phyloP scores from a whole-genome alignment of 2,329 filamentous ascomycete genomes.

The Neurospora crassa region DNA sequence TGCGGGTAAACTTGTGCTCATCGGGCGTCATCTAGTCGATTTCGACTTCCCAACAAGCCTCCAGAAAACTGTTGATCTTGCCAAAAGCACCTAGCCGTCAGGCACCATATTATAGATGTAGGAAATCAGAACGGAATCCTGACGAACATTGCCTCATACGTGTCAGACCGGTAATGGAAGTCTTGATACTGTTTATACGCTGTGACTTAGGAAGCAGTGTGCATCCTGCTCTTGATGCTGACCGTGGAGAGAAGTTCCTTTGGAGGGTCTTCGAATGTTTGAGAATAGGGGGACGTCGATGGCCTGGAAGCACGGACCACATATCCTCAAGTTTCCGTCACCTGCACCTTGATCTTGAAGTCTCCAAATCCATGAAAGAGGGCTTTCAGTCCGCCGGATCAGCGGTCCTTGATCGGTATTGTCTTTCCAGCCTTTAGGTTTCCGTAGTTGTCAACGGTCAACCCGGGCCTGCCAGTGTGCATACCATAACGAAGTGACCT shows the following conservation, averaged over 20 bases:
- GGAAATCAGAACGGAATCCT: background rate
- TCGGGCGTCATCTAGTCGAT: conserved; percentile 46
- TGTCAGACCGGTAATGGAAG: background rate
- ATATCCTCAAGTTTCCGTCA: background rate
- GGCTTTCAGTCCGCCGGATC: background rate
- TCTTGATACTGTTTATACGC: background rate
- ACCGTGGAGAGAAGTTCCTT: background rate
- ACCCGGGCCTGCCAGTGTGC: background rate
- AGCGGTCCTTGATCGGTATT: background rate
- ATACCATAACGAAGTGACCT: background rate
- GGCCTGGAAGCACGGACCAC: background rate
- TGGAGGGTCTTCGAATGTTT: background rate
- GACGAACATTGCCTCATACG: background rate
- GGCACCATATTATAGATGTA: background rate
- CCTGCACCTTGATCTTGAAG: background rate
- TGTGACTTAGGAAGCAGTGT: background rate
- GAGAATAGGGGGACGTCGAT: background rate
- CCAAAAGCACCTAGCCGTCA: background rate
- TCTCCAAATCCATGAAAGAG: background rate
- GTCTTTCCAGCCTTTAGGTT: background rate
- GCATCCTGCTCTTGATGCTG: background rate
- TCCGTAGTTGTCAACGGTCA: background rate
- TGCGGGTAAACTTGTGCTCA: conserved; percentile 51
- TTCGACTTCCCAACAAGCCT: conserved; percentile 35
- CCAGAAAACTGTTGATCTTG: conserved; percentile 2